These are phyloP conservation scores for Haematococcus lacustris DNA, from an alignment of 139 green algal genomes.

Conservation along the genomic window DNA sequence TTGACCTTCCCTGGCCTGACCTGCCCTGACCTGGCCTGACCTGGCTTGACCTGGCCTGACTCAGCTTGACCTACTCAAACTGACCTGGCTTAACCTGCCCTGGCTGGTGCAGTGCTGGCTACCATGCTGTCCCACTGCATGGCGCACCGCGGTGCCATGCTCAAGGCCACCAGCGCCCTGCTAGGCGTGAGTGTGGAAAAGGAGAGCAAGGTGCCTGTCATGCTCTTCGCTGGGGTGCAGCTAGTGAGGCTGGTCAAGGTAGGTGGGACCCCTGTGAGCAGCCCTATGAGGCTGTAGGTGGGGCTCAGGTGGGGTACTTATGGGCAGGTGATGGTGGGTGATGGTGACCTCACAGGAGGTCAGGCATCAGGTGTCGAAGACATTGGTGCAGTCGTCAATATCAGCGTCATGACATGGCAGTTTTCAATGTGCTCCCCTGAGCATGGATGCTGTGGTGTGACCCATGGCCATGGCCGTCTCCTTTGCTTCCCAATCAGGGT, in stretches of 20 bases:
- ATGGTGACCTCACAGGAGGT: no score
- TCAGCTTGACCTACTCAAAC: no score
- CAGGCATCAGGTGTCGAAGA: no score
- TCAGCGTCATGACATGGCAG: no score
- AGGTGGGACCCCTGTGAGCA: not conserved
- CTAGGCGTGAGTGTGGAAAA: constrained; percentile 30
- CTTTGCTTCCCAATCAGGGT: not conserved
- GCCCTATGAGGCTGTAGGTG: not conserved
- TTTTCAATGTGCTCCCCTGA: not conserved
- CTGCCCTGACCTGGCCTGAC: no score
- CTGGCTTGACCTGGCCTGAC: no score
- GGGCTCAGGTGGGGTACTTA: not conserved
- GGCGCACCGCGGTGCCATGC: not conserved
- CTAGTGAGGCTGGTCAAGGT: constrained; percentile 9
- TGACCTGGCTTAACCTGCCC: no score
- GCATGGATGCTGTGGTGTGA: not conserved
- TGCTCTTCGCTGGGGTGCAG: constrained; percentile 19
- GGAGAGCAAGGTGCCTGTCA: constrained; percentile 34
- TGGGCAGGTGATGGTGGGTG: no score
- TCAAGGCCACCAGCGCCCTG: constrained; percentile 17
- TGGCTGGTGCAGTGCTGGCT: constrained; percentile 12
- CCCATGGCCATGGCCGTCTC: not conserved
- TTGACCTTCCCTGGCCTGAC: no score
- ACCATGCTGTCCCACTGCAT: constrained; percentile 13
- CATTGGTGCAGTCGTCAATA: no score